These are phyloP conservation scores for Globisporangium abappressorium DNA, from an alignment of 352 stramenopile genomes.

Conservation along the genomic window DNA sequence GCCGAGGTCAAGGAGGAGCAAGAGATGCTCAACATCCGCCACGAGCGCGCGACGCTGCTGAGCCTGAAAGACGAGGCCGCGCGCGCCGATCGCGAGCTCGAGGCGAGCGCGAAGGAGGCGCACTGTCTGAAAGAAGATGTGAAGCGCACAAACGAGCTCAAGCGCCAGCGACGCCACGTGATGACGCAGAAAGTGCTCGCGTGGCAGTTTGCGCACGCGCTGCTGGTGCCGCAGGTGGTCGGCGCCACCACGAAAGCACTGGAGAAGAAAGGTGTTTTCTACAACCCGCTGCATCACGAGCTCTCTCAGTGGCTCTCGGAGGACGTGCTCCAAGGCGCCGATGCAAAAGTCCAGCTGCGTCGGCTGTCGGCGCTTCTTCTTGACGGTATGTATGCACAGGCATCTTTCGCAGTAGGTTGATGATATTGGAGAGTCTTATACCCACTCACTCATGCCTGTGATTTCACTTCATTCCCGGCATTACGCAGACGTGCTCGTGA, in stretches of 20 bases:
- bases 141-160: constrained; percentile 43
- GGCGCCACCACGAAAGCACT: constrained; percentile 28
- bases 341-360: constrained; percentile 44
- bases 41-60: constrained; percentile 39
- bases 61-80: constrained; percentile 39
- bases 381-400: constrained; percentile 31
- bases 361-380: constrained; percentile 31
- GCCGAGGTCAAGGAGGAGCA: constrained; percentile 74
- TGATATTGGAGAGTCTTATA: neutral
- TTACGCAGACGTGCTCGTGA: constrained; percentile 38
- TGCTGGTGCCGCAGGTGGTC: constrained; percentile 39
- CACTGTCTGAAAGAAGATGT: constrained; percentile 47
- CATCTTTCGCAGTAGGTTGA: neutral
- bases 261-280: constrained; percentile 56
- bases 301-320: constrained; percentile 38
- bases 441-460: neutral
- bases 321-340: constrained; percentile 40
- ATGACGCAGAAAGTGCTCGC: constrained; percentile 60
- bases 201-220: constrained; percentile 48
- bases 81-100: constrained; percentile 42
- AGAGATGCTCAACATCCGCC: constrained; percentile 50
- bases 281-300: constrained; percentile 55
- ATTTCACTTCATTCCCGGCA: neutral
- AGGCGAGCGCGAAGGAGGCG: constrained; percentile 47
- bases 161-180: constrained; percentile 30